A percentile compares a stretch with the other conserved stretches of the same genome.
phyloP scores from a whole-genome alignment of 306 rosid genomes.

The Cyamopsis tetragonoloba region DNA sequence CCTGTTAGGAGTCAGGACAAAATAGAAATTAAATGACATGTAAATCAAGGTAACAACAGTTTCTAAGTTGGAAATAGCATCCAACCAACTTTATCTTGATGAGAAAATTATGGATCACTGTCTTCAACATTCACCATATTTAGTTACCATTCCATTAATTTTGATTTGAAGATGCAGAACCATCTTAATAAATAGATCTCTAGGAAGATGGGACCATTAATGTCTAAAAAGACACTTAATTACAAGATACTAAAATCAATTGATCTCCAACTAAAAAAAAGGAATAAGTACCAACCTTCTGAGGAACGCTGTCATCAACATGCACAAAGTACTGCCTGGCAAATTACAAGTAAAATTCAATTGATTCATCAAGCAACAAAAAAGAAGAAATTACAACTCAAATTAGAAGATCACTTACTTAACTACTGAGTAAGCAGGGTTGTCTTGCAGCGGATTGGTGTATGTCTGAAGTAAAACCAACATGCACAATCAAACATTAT shows the following conservation, averaged over 20 bases:
- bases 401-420: slow-evolving; percentile 48
- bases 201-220: not conserved
- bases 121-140: not conserved
- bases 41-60: not conserved
- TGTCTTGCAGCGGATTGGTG: slow-evolving; percentile 81
- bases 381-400: not conserved
- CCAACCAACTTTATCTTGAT: slow-evolving; percentile 14
- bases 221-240: slow-evolving; percentile 1
- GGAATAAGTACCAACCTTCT: slow-evolving; percentile 48
- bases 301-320: slow-evolving; percentile 78
- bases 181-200: slow-evolving; percentile 1
- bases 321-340: slow-evolving; percentile 93
- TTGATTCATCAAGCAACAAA: not conserved
- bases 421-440: slow-evolving; percentile 92
- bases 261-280: too few species aligned
- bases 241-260: not conserved
- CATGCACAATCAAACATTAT: not conserved
- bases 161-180: slow-evolving; percentile 11
- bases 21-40: not conserved
- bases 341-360: slow-evolving; percentile 17
- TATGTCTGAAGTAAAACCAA: slow-evolving; percentile 53
- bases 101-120: not conserved
- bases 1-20: slow-evolving; percentile 32
- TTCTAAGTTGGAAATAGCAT: not conserved
- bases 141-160: slow-evolving; percentile 10